phyloP scores from a whole-genome alignment of 208 protist genomes.

The Trypanosomatidae sp. region DNA sequence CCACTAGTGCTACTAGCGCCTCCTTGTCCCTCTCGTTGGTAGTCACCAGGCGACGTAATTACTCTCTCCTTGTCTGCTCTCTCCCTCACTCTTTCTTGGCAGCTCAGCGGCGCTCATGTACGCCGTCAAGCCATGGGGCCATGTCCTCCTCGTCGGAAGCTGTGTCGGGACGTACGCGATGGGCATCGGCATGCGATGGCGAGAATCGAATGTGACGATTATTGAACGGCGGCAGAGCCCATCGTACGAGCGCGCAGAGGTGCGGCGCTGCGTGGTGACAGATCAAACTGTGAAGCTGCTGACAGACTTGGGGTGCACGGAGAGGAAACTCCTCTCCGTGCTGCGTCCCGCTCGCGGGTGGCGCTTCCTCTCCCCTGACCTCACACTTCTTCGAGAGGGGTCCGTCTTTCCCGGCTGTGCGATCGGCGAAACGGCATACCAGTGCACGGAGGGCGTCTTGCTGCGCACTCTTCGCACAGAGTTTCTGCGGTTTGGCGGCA shows the following conservation, averaged over 20 bases:
- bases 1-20: background rate
- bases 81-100: slow-evolving; percentile 15
- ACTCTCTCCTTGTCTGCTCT: slow-evolving; percentile 13
- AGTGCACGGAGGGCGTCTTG: slow-evolving; percentile 65
- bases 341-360: slow-evolving; percentile 55
- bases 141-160: slow-evolving; percentile 70
- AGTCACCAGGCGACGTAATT: background rate
- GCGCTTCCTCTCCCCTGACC: slow-evolving; percentile 52
- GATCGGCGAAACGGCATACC: slow-evolving; percentile 59
- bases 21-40: background rate
- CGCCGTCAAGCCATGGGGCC: slow-evolving; percentile 86
- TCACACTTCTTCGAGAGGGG: slow-evolving; percentile 52
- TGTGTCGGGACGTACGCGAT: slow-evolving; percentile 71
- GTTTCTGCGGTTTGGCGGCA: slow-evolving; percentile 75
- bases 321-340: slow-evolving; percentile 38
- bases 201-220: slow-evolving; percentile 72
- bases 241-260: slow-evolving; percentile 38
- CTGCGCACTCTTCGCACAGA: slow-evolving; percentile 65
- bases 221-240: slow-evolving; percentile 55
- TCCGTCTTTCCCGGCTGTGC: slow-evolving; percentile 70
- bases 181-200: slow-evolving; percentile 87
- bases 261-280: slow-evolving; percentile 66
- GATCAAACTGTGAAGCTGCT: slow-evolving; percentile 71
- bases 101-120: slow-evolving; percentile 52
- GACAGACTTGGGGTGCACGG: slow-evolving; percentile 69